Evolutionary conservation across 1,284 basidiomycete species (phyloP).

Genomic region (Ceraceosorus guamensis): DNA sequence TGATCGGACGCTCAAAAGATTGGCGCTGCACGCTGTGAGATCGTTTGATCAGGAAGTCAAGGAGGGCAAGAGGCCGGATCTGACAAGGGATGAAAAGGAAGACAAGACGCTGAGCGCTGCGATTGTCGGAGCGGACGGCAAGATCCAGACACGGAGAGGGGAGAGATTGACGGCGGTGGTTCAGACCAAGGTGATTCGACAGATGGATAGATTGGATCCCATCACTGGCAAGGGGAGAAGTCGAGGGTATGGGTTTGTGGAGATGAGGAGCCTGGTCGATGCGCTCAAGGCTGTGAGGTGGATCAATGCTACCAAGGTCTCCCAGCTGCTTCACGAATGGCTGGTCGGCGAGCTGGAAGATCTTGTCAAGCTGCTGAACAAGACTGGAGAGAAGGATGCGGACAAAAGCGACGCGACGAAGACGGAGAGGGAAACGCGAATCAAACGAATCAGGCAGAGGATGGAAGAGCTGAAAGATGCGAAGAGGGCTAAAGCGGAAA

Average conservation of each 20-base stretch:
- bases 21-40: constrained; percentile 73
- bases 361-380: constrained; percentile 22
- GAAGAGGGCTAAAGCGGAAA: constrained; percentile 21
- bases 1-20: constrained; percentile 77
- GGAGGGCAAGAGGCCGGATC: constrained; percentile 57
- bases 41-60: constrained; percentile 75
- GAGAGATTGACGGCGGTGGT: constrained; percentile 59
- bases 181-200: constrained; percentile 83
- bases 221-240: constrained; percentile 76
- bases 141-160: constrained; percentile 25
- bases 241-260: constrained; percentile 92
- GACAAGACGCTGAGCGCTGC: constrained; percentile 34
- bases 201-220: constrained; percentile 76
- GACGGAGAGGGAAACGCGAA: constrained; percentile 21
- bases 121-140: neutral
- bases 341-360: constrained; percentile 35
- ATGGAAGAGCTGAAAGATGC: constrained; percentile 22
- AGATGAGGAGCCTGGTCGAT: constrained; percentile 78
- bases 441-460: constrained; percentile 27
- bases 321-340: constrained; percentile 29
- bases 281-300: constrained; percentile 84
- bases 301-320: constrained; percentile 65
- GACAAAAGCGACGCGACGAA: constrained; percentile 9
- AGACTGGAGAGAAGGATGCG: constrained; percentile 14
- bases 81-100: constrained; percentile 68